These are phyloP conservation scores for Lactarius vividus DNA, from an alignment of 768 basidiomycete species.

Conservation along the genomic window DNA sequence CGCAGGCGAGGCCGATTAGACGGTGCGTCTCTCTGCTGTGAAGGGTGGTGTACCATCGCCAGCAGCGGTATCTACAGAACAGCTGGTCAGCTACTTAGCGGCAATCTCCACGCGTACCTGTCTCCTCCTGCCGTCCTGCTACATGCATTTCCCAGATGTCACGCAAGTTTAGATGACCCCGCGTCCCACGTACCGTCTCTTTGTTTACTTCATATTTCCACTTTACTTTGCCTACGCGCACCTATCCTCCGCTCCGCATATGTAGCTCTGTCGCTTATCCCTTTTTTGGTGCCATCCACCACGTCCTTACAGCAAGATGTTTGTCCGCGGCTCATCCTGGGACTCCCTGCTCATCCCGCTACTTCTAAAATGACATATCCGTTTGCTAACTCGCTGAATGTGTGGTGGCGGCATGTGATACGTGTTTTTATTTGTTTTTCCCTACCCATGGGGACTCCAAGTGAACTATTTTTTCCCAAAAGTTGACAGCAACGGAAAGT, in stretches of 20 bases:
- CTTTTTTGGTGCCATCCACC: conserved; percentile 21
- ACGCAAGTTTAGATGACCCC: conserved; percentile 20
- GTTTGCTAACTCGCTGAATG: too few relatives aligned
- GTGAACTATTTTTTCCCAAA: too few relatives aligned
- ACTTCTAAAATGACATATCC: too few relatives aligned
- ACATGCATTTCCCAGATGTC: conserved; percentile 25
- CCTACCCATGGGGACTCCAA: too few relatives aligned
- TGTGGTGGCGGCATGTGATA: too few relatives aligned
- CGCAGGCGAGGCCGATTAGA: too few relatives aligned
- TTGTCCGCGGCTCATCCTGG: conserved; percentile 99
- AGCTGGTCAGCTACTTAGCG: conserved; percentile 24
- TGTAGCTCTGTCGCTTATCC: conserved; percentile 23
- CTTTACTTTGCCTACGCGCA: conserved; percentile 22
- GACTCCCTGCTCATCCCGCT: conserved; percentile 57
- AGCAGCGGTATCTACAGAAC: too few relatives aligned
- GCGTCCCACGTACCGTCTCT: conserved; percentile 5
- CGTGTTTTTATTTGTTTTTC: too few relatives aligned
- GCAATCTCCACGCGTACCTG: conserved; percentile 17
- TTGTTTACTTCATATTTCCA: conserved; percentile 1
- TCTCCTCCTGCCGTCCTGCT: not conserved
- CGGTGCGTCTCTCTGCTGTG: too few relatives aligned
- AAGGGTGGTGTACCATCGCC: too few relatives aligned
- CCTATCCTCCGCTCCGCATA: conserved; percentile 24
- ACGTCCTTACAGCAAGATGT: conserved; percentile 85
- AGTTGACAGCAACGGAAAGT: too few relatives aligned